These are phyloP conservation scores for Hypomontagnella monticulosa DNA, from an alignment of 495 filamentous ascomycete genomes.

Conservation along the genomic window DNA sequence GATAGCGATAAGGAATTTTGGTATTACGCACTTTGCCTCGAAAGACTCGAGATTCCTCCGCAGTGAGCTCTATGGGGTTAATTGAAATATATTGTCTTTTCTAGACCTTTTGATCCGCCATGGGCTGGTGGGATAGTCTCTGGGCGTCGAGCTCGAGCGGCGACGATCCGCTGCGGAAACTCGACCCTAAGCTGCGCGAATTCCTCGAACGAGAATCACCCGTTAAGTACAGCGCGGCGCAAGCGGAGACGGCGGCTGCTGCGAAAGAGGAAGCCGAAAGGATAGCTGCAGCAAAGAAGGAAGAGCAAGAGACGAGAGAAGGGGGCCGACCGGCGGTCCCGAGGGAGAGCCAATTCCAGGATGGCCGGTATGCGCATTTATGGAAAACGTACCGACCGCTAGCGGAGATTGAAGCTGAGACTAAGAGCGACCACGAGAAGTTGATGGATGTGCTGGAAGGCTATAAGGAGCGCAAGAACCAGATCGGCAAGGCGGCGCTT, in stretches of 20 bases:
- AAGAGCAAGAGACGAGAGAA: background rate
- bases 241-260: background rate
- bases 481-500: conserved; percentile 81
- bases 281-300: conserved; percentile 1
- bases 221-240: conserved; percentile 67
- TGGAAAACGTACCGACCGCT: conserved; percentile 88
- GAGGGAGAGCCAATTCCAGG: conserved; percentile 60
- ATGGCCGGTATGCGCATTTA: conserved; percentile 92
- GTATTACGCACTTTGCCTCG: conserved; percentile 11
- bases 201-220: conserved; percentile 87
- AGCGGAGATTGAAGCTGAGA: conserved; percentile 66
- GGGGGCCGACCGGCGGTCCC: conserved; percentile 38
- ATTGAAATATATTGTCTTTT: background rate
- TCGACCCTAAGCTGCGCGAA: conserved; percentile 84
- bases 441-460: conserved; percentile 79
- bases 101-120: conserved; percentile 37
- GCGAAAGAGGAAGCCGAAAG: background rate
- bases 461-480: conserved; percentile 81
- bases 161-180: conserved; percentile 78
- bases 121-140: conserved; percentile 76
- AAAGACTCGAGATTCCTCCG: conserved; percentile 1
- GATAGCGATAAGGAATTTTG: conserved; percentile 39
- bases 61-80: conserved; percentile 7
- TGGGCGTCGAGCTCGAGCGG: conserved; percentile 52
- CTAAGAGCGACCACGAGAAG: conserved; percentile 76